Evolutionary conservation across 1,284 basidiomycete species (phyloP).

Genomic region (Apiotrichum porosum): DNA sequence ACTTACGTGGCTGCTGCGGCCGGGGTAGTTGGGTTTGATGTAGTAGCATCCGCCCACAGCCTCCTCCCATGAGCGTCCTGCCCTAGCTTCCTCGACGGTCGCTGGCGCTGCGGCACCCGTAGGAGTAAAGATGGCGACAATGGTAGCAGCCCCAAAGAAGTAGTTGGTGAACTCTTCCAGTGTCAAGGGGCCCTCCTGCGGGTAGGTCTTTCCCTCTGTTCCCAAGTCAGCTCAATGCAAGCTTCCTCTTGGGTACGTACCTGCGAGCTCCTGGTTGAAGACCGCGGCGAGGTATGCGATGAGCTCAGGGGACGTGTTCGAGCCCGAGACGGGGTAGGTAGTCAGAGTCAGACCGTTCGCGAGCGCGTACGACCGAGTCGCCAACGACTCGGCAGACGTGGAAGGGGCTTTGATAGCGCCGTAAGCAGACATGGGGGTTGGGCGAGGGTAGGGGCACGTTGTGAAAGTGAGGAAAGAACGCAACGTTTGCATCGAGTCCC

Average conservation of each 20-base stretch:
- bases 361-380: conserved; percentile 41
- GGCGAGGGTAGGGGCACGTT: too few species aligned
- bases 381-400: conserved; percentile 33
- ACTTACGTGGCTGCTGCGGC: conserved; percentile 84
- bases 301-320: conserved; percentile 55
- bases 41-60: conserved; percentile 77
- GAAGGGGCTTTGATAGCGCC: conserved; percentile 48
- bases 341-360: conserved; percentile 42
- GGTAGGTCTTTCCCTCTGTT: conserved; percentile 66
- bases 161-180: conserved; percentile 58
- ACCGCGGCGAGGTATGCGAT: conserved; percentile 59
- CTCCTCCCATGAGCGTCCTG: conserved; percentile 58
- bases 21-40: conserved; percentile 87
- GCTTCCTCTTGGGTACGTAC: conserved; percentile 25
- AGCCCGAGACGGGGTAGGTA: conserved; percentile 62
- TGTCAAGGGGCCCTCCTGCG: conserved; percentile 63
- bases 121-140: conserved; percentile 60
- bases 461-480: too few species aligned
- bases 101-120: conserved; percentile 21
- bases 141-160: conserved; percentile 71
- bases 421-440: conserved; percentile 48
- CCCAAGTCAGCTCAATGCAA: not conserved
- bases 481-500: too few species aligned
- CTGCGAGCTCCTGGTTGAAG: conserved; percentile 69
- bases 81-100: conserved; percentile 31